These are phyloP conservation scores for Penicilliopsis zonata DNA, from an alignment of 495 filamentous ascomycete genomes.

Conservation along the genomic window DNA sequence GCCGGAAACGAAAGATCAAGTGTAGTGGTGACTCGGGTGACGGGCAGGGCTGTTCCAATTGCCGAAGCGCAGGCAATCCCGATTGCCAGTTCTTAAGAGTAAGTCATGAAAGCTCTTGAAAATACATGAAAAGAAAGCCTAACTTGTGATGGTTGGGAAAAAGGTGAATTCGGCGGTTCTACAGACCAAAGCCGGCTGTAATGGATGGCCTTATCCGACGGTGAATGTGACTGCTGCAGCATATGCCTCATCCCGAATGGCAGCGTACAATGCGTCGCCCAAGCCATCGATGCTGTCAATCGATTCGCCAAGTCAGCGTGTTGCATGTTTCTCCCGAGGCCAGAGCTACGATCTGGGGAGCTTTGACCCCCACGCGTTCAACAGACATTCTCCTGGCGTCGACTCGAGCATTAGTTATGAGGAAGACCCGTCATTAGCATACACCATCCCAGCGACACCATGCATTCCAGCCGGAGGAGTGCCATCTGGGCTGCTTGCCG, in stretches of 20 bases:
- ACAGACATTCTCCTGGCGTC: slow-evolving; percentile 9
- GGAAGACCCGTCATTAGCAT: slow-evolving; percentile 14
- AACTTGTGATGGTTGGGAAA: not conserved
- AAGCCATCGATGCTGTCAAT: slow-evolving; percentile 8
- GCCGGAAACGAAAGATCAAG: slow-evolving; percentile 89
- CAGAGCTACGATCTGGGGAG: slow-evolving; percentile 16
- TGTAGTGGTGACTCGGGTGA: slow-evolving; percentile 80
- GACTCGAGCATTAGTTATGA: slow-evolving; percentile 19
- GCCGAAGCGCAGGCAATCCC: slow-evolving; percentile 57
- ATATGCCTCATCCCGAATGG: slow-evolving; percentile 10
- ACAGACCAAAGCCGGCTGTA: slow-evolving; percentile 7
- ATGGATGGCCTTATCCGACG: slow-evolving; percentile 20
- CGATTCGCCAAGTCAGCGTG: slow-evolving; percentile 9
- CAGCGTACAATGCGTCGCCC: slow-evolving; percentile 10
- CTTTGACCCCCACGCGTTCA: slow-evolving; percentile 10
- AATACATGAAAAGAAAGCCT: not conserved
- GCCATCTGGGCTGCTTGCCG: slow-evolving; percentile 11
- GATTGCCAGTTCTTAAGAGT: slow-evolving; percentile 74
- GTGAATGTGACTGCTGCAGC: slow-evolving; percentile 9
- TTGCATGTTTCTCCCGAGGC: slow-evolving; percentile 10
- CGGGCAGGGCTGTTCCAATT: slow-evolving; percentile 70
- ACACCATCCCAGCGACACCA: slow-evolving; percentile 16
- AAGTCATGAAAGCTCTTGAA: slow-evolving; percentile 13
- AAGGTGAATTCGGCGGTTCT: slow-evolving; percentile 16
- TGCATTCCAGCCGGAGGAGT: too few relatives aligned